Conservation (phyloP, 2,329 filamentous ascomycete genomes). For the Exophiala viscosa region DNA sequence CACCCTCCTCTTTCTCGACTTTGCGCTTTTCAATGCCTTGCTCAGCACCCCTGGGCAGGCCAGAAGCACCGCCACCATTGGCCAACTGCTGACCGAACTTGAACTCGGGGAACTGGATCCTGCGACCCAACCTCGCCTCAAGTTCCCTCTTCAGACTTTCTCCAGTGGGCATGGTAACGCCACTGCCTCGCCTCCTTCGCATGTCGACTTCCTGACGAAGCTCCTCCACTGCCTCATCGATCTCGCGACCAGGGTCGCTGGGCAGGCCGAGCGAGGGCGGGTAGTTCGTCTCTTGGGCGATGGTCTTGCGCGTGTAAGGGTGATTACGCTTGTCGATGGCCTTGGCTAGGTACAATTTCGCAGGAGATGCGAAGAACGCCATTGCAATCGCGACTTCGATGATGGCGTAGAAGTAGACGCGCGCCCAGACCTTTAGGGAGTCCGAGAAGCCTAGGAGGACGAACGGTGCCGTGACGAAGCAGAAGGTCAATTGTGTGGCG, state of each 20-base stretch:
- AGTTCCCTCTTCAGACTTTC: conserved; percentile 52
- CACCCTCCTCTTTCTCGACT: not conserved
- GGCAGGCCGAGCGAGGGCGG: conserved; percentile 74
- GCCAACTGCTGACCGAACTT: conserved; percentile 2
- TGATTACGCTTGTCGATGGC: conserved; percentile 56
- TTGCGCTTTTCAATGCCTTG: not conserved
- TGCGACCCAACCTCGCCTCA: conserved; percentile 17
- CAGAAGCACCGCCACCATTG: not conserved
- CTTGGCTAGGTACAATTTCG: conserved; percentile 59
- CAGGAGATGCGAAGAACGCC: conserved; percentile 75
- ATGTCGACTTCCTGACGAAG: conserved; percentile 69
- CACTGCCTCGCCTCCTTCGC: conserved; percentile 47
- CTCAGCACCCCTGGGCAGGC: not conserved
- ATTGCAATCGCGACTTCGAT: conserved; percentile 63
- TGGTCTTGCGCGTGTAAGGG: conserved; percentile 40
- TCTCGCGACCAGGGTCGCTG: conserved; percentile 68
- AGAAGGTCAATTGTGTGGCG: conserved; percentile 75
- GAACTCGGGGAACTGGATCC: conserved; percentile 15
- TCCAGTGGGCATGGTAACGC: conserved; percentile 43
- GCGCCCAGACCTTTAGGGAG: conserved; percentile 72
- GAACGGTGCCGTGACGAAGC: conserved; percentile 80
- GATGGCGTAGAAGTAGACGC: conserved; percentile 84
- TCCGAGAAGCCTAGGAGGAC: conserved; percentile 70
- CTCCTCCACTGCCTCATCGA: conserved; percentile 74
- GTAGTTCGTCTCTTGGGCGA: conserved; percentile 57